Evolutionary conservation across 2,329 filamentous ascomycete genomes (phyloP).

Genomic region (Endocalyx cinctus): DNA sequence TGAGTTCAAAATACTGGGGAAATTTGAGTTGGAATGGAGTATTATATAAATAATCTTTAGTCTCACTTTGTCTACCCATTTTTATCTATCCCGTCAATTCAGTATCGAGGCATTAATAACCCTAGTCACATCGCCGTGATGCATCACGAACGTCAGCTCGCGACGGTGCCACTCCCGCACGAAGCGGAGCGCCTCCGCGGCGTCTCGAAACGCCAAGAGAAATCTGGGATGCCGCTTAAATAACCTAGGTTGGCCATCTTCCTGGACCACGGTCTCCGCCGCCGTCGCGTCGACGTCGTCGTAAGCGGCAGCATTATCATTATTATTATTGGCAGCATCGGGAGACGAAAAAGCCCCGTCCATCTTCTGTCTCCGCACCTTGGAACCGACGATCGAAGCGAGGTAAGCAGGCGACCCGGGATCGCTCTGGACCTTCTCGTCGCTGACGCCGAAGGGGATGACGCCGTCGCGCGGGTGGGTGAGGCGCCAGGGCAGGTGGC

Average conservation of each 20-base stretch:
- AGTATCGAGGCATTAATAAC: conserved; percentile 21
- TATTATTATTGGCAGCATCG: background rate
- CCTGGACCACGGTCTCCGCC: conserved; percentile 1
- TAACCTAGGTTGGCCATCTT: conserved; percentile 22
- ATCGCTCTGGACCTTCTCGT: too few relatives aligned
- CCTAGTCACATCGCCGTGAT: conserved; percentile 14
- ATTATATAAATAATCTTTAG: too few relatives aligned
- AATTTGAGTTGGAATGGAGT: too few relatives aligned
- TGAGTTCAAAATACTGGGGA: too few relatives aligned
- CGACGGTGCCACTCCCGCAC: conserved; percentile 40
- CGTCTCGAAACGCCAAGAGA: conserved; percentile 52
- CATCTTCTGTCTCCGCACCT: conserved; percentile 5
- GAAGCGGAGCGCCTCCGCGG: conserved; percentile 48
- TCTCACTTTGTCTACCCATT: too few relatives aligned
- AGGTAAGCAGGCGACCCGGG: conserved; percentile 2
- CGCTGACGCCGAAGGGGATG: conserved; percentile 25
- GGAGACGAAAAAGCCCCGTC: background rate
- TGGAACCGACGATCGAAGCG: conserved; percentile 1
- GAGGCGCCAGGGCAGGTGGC: conserved; percentile 36
- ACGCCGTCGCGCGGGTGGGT: conserved; percentile 18
- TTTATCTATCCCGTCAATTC: too few relatives aligned
- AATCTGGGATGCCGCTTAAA: conserved; percentile 39
- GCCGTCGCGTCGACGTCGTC: conserved; percentile 5
- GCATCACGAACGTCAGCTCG: conserved; percentile 24
- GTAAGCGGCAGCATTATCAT: conserved; percentile 12